Evolutionary conservation across 2,329 filamentous ascomycete species (phyloP).

Genomic region (Dothistroma pini): DNA sequence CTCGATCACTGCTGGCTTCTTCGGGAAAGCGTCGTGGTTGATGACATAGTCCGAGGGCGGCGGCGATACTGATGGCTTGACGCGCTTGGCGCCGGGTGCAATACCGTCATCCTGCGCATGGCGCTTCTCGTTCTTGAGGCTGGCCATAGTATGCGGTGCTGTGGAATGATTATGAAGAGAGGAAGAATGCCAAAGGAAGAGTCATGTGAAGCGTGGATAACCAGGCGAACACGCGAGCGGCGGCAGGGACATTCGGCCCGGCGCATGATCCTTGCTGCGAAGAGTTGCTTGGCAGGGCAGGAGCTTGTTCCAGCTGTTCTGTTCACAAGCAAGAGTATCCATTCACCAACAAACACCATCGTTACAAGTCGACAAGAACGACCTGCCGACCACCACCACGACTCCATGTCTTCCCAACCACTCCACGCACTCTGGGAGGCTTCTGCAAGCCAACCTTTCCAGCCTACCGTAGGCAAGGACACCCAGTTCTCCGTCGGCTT

Average conservation of each 20-base stretch:
- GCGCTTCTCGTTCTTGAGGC: slow-evolving; percentile 53
- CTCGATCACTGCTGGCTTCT: slow-evolving; percentile 91
- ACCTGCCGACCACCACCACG: background rate
- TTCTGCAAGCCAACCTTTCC: slow-evolving; percentile 80
- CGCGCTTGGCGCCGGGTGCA: slow-evolving; percentile 58
- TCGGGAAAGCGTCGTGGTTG: slow-evolving; percentile 66
- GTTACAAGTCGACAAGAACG: background rate
- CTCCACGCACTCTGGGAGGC: slow-evolving; percentile 85
- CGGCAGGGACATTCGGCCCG: background rate
- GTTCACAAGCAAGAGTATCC: background rate
- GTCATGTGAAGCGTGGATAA: background rate
- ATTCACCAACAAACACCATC: background rate
- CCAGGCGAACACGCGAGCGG: background rate
- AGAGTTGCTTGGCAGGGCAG: slow-evolving; percentile 4
- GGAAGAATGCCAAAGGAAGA: background rate
- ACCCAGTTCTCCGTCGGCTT: slow-evolving; percentile 81
- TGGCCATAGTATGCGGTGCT: slow-evolving; percentile 15
- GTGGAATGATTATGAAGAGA: background rate
- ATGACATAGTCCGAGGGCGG: slow-evolving; percentile 35
- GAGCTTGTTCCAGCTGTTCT: slow-evolving; percentile 2
- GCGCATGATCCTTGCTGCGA: background rate
- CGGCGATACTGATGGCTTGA: slow-evolving; percentile 49
- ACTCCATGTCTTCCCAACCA: slow-evolving; percentile 70
- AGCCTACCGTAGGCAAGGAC: slow-evolving; percentile 74
- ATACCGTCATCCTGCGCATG: slow-evolving; percentile 65